Conservation (phyloP, 495 filamentous ascomycete genomes). For the Penicillium bovifimosum region DNA sequence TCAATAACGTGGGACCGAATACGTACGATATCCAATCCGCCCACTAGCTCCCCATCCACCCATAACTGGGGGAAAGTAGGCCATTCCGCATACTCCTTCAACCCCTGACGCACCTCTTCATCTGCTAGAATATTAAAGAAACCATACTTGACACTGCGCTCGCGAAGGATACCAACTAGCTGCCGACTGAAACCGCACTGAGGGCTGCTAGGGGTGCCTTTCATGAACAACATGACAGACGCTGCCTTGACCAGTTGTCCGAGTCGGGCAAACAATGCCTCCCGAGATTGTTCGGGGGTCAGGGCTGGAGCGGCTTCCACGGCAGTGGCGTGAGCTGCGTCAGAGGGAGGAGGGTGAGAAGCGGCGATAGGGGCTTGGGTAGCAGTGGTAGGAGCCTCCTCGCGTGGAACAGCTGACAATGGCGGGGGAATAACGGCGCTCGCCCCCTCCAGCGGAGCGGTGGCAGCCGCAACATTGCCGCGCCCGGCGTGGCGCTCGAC, state of each 20-base stretch:
- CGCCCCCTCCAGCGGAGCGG: conserved; percentile 20
- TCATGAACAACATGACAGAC: conserved; percentile 92
- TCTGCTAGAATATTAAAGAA: conserved; percentile 99
- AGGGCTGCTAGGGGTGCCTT: conserved; percentile 77
- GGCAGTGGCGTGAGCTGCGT: conserved; percentile 25
- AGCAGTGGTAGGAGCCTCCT: conserved; percentile 32
- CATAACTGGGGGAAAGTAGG: conserved; percentile 94
- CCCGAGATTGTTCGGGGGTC: conserved; percentile 57
- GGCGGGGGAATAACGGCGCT: conserved; percentile 49
- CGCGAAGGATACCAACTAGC: conserved; percentile 75
- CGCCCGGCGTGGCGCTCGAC: conserved; percentile 72
- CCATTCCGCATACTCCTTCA: conserved; percentile 96
- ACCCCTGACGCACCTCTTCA: conserved; percentile 90
- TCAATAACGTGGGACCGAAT: not conserved
- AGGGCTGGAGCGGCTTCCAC: conserved; percentile 25
- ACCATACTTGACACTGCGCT: conserved; percentile 87
- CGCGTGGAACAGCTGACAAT: conserved; percentile 40
- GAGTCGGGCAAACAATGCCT: conserved; percentile 73
- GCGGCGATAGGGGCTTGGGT: conserved; percentile 40
- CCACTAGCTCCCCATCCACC: conserved; percentile 76
- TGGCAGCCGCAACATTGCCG: conserved; percentile 13
- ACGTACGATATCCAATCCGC: conserved; percentile 93
- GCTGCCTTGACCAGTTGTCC: conserved; percentile 83
- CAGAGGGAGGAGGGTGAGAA: conserved; percentile 41
- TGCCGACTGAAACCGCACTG: conserved; percentile 95